Base-by-base conservation (phyloP, 2,329 filamentous ascomycete genomes). In the Blastomyces parvus region DNA sequence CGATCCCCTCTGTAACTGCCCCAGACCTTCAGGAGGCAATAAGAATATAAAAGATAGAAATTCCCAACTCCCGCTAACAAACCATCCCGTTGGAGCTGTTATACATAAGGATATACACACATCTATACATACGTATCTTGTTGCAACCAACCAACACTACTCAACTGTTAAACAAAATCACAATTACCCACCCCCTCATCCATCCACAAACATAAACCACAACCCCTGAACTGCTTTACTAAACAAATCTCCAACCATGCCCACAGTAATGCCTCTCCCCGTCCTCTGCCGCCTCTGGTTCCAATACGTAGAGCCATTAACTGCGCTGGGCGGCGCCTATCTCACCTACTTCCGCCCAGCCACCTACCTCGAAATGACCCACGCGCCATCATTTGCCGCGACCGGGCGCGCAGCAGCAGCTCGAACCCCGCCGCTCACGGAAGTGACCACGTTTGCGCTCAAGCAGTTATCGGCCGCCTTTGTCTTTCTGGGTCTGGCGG, bases 291-390 rank as follows among this genome's bases (percentile, higher is more conserved):
- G 42, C 25, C 22, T 60, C 9, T 60, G 59, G 59, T 50, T 60
- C 42, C 42, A 50, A 38, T 60, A 52, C 33, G 7, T 60, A 42
- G 59, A 60, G 22, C 59, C 59, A 1, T 5, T 60, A n/a, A 17
- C 38, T 19, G 59, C 42, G 9, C 17, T 60, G 8, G 36, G n/a
- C 46, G 59, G 38, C 4, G 59, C 59, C 8, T 60, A 60, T 50
- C 14, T 60, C 11, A 42, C 59, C 17, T 50, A 50, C 13, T 60
- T 60, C 59, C 42, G 42, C 42, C 59, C 59, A 13, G 27, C 42
- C 2, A 42, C 46, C 14, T 60, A 52, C 33, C 27, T 60, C 13
- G 42, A 17, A 48, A 60, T 60, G 59, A 60, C 59, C 9, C n/a
- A 40, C 7, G 56, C 56, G 14, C 56, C 56, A 42, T 44, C 56